phyloP scores from a whole-genome alignment of 257 asterid species.

The Lavandula angustifolia region DNA sequence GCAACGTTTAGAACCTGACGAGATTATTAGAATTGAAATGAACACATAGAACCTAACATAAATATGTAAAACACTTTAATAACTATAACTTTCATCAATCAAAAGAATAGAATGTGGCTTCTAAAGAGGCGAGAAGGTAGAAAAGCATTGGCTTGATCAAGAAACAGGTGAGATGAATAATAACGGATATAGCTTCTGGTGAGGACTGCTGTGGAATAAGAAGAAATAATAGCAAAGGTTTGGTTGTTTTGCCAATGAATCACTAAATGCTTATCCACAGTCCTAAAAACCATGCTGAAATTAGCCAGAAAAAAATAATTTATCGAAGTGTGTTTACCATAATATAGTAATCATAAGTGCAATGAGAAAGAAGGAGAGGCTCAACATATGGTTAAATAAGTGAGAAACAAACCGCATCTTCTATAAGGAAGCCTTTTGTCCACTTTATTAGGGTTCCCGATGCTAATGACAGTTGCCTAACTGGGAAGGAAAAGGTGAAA shows the following conservation, averaged over 20 bases:
- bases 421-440: slow-evolving; percentile 90
- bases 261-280: background rate
- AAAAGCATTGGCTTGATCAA: too few relatives aligned
- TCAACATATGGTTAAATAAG: slow-evolving; percentile 13
- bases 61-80: background rate
- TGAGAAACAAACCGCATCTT: slow-evolving; percentile 65
- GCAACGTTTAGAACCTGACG: background rate
- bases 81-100: background rate
- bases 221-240: background rate
- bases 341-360: background rate
- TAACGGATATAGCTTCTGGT: background rate
- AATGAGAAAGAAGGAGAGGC: background rate
- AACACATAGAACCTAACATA: background rate
- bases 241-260: background rate
- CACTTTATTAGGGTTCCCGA: slow-evolving; percentile 87
- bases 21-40: background rate
- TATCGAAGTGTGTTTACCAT: background rate
- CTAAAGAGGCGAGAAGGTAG: background rate
- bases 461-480: slow-evolving; percentile 70
- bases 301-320: background rate
- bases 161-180: background rate
- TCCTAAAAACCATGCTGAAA: background rate
- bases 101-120: background rate
- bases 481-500: slow-evolving; percentile 95
- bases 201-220: background rate